A percentile compares a stretch with the other conserved stretches of the same genome.
phyloP scores from a whole-genome alignment of 164 flowering plant species.

The Saururus chinensis region DNA sequence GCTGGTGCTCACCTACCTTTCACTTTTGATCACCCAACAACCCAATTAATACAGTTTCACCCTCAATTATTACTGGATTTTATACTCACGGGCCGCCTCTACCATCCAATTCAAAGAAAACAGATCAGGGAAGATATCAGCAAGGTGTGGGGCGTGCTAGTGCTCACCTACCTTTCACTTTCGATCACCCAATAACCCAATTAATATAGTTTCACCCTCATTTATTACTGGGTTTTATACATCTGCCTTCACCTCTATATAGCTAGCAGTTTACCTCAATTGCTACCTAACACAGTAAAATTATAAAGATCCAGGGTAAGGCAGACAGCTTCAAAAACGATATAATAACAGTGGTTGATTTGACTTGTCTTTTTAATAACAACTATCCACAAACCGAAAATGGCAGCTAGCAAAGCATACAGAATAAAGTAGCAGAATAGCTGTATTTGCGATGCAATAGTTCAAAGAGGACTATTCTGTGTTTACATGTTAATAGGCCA shows the following conservation, averaged over 20 bases:
- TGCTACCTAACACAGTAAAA: not conserved
- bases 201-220: too few species aligned
- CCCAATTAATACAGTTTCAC: too few species aligned
- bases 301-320: not conserved
- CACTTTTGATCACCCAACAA: too few species aligned
- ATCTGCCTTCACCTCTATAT: constrained; percentile 12
- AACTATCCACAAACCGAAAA: not conserved
- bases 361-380: constrained; percentile 4
- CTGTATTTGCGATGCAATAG: not conserved
- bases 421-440: not conserved
- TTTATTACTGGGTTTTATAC: too few species aligned
- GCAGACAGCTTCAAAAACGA: not conserved
- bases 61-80: too few species aligned
- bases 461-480: not conserved
- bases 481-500: not conserved
- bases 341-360: not conserved
- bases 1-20: too few species aligned
- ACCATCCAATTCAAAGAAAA: too few species aligned
- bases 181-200: too few species aligned
- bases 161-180: too few species aligned
- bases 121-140: too few species aligned
- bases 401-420: not conserved
- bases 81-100: too few species aligned
- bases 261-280: constrained; percentile 9
- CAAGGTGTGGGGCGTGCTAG: too few species aligned